phyloP scores from a whole-genome alignment of 768 basidiomycete species.

The Xerocomellus intermedius region DNA sequence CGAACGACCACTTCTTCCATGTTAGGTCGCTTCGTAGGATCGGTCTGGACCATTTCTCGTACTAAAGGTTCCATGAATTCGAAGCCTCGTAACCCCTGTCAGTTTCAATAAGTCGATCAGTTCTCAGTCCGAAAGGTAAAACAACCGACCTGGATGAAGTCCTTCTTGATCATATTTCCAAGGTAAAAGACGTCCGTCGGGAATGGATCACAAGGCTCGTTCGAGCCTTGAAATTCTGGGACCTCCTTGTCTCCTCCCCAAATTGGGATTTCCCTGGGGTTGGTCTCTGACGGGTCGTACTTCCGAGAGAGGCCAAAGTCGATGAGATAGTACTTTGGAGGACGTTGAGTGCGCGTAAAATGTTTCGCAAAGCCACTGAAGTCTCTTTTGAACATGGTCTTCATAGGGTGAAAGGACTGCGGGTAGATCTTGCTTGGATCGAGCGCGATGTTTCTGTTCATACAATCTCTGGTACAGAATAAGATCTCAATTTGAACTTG shows the following conservation, averaged over 20 bases:
- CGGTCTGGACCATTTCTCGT: conserved; percentile 34
- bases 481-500: too few species aligned
- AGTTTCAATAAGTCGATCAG: not conserved
- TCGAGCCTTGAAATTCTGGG: conserved; percentile 33
- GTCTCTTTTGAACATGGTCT: too few species aligned
- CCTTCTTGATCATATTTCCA: conserved; percentile 34
- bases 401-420: too few species aligned
- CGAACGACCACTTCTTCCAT: conserved; percentile 35
- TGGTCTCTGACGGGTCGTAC: conserved; percentile 26
- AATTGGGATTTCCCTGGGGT: conserved; percentile 28
- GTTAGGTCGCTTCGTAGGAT: conserved; percentile 33
- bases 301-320: conserved; percentile 35
- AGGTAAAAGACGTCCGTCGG: conserved; percentile 42
- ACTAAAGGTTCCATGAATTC: conserved; percentile 33
- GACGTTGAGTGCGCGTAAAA: too few species aligned
- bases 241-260: conserved; percentile 41
- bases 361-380: too few species aligned
- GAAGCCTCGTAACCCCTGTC: conserved; percentile 3
- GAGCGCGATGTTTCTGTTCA: too few species aligned
- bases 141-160: conserved; percentile 30
- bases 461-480: too few species aligned
- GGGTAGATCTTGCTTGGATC: too few species aligned
- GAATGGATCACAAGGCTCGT: conserved; percentile 35
- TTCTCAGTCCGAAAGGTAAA: not conserved
- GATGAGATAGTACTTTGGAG: not conserved